These are phyloP conservation scores for Arthrobotrys sphaeroides DNA, from an alignment of 2,329 filamentous ascomycete genomes.

Conservation along the genomic window DNA sequence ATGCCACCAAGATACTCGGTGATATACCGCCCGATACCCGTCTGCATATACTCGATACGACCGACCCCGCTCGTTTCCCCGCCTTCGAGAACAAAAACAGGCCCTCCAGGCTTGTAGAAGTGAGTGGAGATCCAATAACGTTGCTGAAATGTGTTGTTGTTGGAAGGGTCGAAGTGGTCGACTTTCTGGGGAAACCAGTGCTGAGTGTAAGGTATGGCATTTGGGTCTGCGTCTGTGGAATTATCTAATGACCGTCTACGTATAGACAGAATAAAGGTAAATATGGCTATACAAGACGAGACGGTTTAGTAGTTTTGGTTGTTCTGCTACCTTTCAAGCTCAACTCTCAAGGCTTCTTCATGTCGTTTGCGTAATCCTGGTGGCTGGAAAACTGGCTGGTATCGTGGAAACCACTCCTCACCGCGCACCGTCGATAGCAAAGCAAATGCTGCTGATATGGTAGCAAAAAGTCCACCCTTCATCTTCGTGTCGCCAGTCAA, in stretches of 20 bases:
- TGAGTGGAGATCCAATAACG: constrained; percentile 85
- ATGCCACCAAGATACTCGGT: constrained; percentile 76
- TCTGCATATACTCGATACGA: constrained; percentile 76
- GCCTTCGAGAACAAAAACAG: constrained; percentile 78
- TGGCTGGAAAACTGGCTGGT: constrained; percentile 25
- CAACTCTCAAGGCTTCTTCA: constrained; percentile 11
- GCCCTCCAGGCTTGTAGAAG: constrained; percentile 79
- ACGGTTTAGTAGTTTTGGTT: background rate
- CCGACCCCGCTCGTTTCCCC: constrained; percentile 74
- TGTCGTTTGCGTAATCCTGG: constrained; percentile 29
- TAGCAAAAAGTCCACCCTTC: constrained; percentile 8
- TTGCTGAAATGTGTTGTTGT: constrained; percentile 72
- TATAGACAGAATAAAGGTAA: background rate
- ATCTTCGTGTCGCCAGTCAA: constrained; percentile 3
- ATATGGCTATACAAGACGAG: background rate
- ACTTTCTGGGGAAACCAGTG: constrained; percentile 47
- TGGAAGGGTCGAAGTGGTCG: constrained; percentile 70
- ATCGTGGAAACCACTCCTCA: constrained; percentile 6
- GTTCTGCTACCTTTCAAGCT: constrained; percentile 9
- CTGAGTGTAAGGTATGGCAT: constrained; percentile 33
- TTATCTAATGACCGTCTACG: constrained; percentile 14
- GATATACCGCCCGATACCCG: constrained; percentile 78
- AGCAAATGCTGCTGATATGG: background rate
- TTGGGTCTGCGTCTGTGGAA: background rate
- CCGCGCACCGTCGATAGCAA: background rate